Conservation (phyloP, 768 basidiomycete species). For the Pleurotus cornucopiae region DNA sequence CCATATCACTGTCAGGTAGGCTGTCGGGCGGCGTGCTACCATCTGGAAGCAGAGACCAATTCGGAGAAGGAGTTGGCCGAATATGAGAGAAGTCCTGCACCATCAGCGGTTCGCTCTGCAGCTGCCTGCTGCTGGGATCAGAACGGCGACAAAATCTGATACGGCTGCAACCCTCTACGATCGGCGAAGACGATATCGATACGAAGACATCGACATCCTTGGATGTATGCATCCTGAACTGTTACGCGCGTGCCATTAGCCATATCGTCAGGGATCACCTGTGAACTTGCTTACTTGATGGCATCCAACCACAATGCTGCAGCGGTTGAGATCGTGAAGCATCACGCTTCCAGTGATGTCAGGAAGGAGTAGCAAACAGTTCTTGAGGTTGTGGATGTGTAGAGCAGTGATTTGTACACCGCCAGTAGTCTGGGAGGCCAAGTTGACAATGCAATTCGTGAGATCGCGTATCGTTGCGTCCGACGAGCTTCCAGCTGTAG, state of each 20-base stretch:
- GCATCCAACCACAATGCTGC: slow-evolving; percentile 66
- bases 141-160: slow-evolving; percentile 71
- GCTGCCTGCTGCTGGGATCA: not conserved
- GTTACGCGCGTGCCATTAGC: not conserved
- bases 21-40: slow-evolving; percentile 2
- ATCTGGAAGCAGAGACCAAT: slow-evolving; percentile 48
- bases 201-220: slow-evolving; percentile 61
- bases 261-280: not conserved
- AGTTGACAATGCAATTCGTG: slow-evolving; percentile 65
- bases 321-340: slow-evolving; percentile 57
- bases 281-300: slow-evolving; percentile 62
- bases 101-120: slow-evolving; percentile 32
- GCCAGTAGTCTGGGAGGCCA: slow-evolving; percentile 25
- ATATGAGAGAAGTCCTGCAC: slow-evolving; percentile 90
- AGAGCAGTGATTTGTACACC: slow-evolving; percentile 44
- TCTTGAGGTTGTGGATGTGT: slow-evolving; percentile 57
- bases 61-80: slow-evolving; percentile 67
- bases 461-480: slow-evolving; percentile 69
- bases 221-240: slow-evolving; percentile 91
- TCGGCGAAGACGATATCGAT: slow-evolving; percentile 62
- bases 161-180: slow-evolving; percentile 69
- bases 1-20: not conserved
- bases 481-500: slow-evolving; percentile 18
- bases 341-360: slow-evolving; percentile 67
- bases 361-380: slow-evolving; percentile 66